These are phyloP conservation scores for Rhododendron vialii DNA, from an alignment of 148 eudicot genomes.

Conservation along the genomic window DNA sequence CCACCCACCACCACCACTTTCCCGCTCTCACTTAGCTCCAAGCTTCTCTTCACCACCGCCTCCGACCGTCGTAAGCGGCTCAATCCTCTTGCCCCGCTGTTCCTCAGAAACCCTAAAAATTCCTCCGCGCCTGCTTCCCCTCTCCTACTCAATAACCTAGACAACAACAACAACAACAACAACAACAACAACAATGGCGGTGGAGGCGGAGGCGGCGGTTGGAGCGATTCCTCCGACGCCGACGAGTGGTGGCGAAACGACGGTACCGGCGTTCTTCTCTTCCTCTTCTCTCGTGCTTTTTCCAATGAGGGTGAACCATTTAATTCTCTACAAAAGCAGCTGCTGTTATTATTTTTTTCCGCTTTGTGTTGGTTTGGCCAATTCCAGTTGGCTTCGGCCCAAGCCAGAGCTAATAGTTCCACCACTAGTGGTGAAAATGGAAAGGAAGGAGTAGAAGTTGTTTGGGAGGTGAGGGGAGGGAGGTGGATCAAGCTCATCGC, in stretches of 20 bases:
- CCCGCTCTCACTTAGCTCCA: neutral
- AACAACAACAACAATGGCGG: slow-evolving; percentile 20
- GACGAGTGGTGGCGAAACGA: slow-evolving; percentile 30
- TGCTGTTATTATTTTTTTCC: slow-evolving; percentile 30
- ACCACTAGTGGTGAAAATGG: slow-evolving; percentile 1
- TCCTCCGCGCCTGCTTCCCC: neutral
- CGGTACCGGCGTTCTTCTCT: slow-evolving; percentile 7
- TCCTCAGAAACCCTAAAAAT: neutral
- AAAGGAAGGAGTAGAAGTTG: slow-evolving; percentile 27
- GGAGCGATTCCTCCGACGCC: slow-evolving; percentile 13
- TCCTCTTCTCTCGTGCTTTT: slow-evolving; percentile 7
- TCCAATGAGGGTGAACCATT: neutral
- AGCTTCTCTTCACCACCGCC: neutral
- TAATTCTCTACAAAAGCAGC: neutral
- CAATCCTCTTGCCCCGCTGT: neutral
- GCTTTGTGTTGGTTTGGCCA: slow-evolving; percentile 26
- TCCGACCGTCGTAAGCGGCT: neutral
- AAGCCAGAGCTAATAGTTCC: slow-evolving; percentile 29
- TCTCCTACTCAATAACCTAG: neutral
- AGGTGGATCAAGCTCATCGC: slow-evolving; percentile 54
- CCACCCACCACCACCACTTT: neutral
- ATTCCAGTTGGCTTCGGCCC: slow-evolving; percentile 34
- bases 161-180: neutral
- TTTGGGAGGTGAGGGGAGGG: slow-evolving; percentile 75
- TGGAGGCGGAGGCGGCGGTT: slow-evolving; percentile 25